Evolutionary conservation across 148 eudicot genomes (phyloP).

Genomic region (Heliamphora exappendiculata): DNA sequence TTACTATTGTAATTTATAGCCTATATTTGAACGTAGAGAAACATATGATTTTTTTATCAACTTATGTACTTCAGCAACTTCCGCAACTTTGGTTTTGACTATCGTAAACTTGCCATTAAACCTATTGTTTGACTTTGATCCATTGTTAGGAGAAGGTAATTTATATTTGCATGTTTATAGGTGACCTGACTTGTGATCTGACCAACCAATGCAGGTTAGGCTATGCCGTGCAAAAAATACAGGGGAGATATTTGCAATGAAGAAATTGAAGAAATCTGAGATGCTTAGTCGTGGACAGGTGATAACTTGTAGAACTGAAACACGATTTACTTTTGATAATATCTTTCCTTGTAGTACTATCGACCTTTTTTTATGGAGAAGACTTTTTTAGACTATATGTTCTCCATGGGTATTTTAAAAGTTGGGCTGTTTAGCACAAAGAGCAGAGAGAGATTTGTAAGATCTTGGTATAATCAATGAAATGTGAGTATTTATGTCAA

Average conservation of each 20-base stretch:
- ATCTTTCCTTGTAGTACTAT: background rate
- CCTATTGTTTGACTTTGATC: background rate
- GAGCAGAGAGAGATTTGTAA: background rate
- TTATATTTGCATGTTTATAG: background rate
- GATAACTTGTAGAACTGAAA: background rate
- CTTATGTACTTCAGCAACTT: background rate
- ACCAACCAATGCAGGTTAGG: slow-evolving; percentile 40
- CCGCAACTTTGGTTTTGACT: background rate
- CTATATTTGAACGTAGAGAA: background rate
- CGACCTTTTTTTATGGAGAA: background rate
- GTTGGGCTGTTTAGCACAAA: background rate
- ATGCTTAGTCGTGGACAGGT: slow-evolving; percentile 86
- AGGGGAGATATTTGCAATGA: slow-evolving; percentile 66
- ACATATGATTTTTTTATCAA: background rate
- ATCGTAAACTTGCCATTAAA: background rate
- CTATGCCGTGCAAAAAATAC: slow-evolving; percentile 59
- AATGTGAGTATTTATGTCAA: background rate
- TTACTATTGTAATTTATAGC: too few relatives aligned
- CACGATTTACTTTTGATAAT: background rate
- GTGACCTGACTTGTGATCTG: background rate
- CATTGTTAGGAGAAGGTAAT: background rate
- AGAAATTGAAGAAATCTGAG: slow-evolving; percentile 66
- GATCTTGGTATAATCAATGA: background rate
- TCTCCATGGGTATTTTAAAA: background rate
- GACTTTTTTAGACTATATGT: background rate